Evolutionary conservation across 495 filamentous ascomycete species (phyloP).

Genomic region (Neohortaea acidophila): DNA sequence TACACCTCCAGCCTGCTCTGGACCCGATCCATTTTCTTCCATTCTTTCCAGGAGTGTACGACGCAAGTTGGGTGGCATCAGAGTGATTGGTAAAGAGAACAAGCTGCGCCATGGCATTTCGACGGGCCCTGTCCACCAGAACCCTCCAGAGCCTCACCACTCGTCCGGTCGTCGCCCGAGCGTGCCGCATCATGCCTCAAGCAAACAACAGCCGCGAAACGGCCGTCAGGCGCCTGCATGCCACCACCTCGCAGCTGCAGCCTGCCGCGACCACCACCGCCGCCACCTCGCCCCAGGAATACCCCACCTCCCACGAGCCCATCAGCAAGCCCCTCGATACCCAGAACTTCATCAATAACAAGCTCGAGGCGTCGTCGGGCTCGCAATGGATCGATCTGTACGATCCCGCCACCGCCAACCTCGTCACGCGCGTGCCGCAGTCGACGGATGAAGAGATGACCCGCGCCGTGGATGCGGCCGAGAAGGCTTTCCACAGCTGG

Average conservation of each 20-base stretch:
- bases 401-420: slow-evolving; percentile 94
- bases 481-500: slow-evolving; percentile 86
- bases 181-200: slow-evolving; percentile 20
- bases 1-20: too few relatives aligned
- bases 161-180: slow-evolving; percentile 7
- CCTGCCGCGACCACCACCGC: slow-evolving; percentile 38
- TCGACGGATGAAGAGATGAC: slow-evolving; percentile 79
- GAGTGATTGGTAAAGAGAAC: too few relatives aligned
- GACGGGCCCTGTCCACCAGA: slow-evolving; percentile 19
- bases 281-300: slow-evolving; percentile 49
- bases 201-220: slow-evolving; percentile 16
- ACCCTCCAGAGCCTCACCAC: slow-evolving; percentile 15
- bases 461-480: slow-evolving; percentile 72
- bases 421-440: slow-evolving; percentile 95
- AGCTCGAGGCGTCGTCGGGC: slow-evolving; percentile 63
- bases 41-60: too few relatives aligned
- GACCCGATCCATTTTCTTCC: too few relatives aligned
- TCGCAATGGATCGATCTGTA: slow-evolving; percentile 78
- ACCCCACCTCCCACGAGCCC: slow-evolving; percentile 68
- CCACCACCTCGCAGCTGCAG: slow-evolving; percentile 25
- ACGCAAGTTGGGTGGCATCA: too few relatives aligned
- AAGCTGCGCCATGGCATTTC: slow-evolving; percentile 20
- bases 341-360: slow-evolving; percentile 81
- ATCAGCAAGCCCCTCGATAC: slow-evolving; percentile 65
- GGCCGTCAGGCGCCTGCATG: slow-evolving; percentile 27